These are phyloP conservation scores for Leucocoprinus leucothites DNA, from an alignment of 768 basidiomycete species.

Conservation along the genomic window DNA sequence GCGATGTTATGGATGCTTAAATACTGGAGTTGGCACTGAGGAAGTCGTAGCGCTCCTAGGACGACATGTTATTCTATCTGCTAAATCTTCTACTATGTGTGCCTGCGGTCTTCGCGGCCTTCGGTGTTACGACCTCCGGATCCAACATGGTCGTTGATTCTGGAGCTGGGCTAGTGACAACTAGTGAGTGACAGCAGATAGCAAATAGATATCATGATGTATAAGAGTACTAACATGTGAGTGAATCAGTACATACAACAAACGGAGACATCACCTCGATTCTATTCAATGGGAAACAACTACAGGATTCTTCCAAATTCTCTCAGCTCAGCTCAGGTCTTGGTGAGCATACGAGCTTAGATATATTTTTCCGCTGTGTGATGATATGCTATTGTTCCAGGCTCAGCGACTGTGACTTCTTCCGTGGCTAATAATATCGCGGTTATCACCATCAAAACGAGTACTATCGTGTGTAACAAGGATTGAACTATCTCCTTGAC, in stretches of 20 bases:
- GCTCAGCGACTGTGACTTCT: slow-evolving; percentile 39
- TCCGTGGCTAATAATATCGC: slow-evolving; percentile 37
- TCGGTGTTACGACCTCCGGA: slow-evolving; percentile 43
- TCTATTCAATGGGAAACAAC: slow-evolving; percentile 41
- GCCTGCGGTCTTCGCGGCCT: slow-evolving; percentile 38
- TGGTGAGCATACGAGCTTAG: slow-evolving; percentile 21
- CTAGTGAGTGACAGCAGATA: slow-evolving; percentile 25
- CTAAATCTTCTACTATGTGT: slow-evolving; percentile 23
- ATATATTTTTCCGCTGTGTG: not conserved
- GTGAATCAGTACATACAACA: slow-evolving; percentile 31
- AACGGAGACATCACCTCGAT: slow-evolving; percentile 47
- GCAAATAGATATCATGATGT: not conserved
- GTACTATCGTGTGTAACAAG: slow-evolving; percentile 33
- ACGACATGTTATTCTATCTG: slow-evolving; percentile 14
- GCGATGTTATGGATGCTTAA: not conserved
- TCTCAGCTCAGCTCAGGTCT: slow-evolving; percentile 47
- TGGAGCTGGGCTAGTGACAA: slow-evolving; percentile 41
- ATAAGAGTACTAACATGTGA: not conserved
- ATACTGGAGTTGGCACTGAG: not conserved
- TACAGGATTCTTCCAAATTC: slow-evolving; percentile 42
- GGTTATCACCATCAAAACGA: slow-evolving; percentile 39
- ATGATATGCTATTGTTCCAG: slow-evolving; percentile 16
- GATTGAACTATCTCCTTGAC: not conserved
- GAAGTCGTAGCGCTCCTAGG: not conserved
- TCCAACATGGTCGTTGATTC: slow-evolving; percentile 39